Evolutionary conservation across 345 rosid species (phyloP).

Genomic region (Syzygium grande): DNA sequence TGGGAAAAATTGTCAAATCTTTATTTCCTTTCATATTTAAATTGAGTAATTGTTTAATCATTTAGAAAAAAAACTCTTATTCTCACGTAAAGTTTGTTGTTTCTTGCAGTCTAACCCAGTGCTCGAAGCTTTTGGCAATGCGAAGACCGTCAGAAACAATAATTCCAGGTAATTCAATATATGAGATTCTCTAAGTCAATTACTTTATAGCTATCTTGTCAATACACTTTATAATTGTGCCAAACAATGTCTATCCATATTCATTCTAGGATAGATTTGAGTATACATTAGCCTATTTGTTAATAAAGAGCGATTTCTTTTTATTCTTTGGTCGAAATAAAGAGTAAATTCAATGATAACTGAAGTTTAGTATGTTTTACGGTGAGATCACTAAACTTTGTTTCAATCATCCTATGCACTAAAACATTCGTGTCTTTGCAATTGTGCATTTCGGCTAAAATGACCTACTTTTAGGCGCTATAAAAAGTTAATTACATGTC

Average conservation of each 20-base stretch:
- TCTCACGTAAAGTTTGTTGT: background rate
- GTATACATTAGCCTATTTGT: background rate
- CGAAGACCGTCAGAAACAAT: conserved; percentile 82
- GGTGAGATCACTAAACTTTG: background rate
- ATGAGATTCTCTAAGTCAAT: background rate
- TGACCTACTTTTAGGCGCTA: background rate
- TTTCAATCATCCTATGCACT: background rate
- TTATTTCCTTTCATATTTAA: background rate
- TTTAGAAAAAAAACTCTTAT: background rate
- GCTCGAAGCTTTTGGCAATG: conserved; percentile 95
- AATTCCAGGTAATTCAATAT: conserved; percentile 59
- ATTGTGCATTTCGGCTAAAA: background rate
- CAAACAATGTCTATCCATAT: background rate
- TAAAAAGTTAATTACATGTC: background rate
- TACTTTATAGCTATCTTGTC: background rate
- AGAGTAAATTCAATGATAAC: background rate
- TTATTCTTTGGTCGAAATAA: background rate
- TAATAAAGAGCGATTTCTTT: background rate
- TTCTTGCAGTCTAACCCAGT: conserved; percentile 85
- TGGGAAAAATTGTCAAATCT: background rate
- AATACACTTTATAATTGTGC: background rate
- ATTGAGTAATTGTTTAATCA: background rate
- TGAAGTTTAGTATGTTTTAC: background rate
- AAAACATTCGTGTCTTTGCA: no score
- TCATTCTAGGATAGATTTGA: background rate